Conservation (phyloP, 345 rosid genomes). For the Linum lewisii region DNA sequence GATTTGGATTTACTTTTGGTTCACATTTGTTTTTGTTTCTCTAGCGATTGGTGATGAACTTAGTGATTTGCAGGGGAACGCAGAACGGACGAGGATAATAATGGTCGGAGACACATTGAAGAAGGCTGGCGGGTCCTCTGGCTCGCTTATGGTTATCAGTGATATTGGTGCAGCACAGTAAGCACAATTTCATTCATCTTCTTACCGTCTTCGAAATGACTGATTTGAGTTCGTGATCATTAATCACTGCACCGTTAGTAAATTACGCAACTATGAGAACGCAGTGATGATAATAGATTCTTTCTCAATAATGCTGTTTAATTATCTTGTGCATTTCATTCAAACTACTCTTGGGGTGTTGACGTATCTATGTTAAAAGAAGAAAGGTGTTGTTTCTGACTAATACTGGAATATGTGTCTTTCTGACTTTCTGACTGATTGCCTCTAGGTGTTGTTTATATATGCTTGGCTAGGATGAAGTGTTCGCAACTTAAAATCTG, state of each 20-base stretch:
- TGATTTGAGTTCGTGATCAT: too few species aligned
- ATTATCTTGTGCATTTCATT: background rate
- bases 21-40: background rate
- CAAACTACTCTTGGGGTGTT: too few species aligned
- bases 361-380: too few species aligned
- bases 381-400: too few species aligned
- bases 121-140: slow-evolving; percentile 53
- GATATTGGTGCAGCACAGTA: slow-evolving; percentile 61
- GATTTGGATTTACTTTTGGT: background rate
- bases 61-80: slow-evolving; percentile 46
- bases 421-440: background rate
- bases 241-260: background rate
- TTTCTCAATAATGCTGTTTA: background rate
- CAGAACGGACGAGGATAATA: slow-evolving; percentile 79
- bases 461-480: background rate
- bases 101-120: slow-evolving; percentile 87
- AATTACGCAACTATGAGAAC: background rate
- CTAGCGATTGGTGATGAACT: background rate
- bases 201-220: background rate
- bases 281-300: too few species aligned
- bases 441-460: too few species aligned
- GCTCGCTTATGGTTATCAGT: slow-evolving; percentile 35
- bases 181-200: slow-evolving; percentile 12
- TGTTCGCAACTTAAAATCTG: background rate
- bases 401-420: background rate